phyloP scores from a whole-genome alignment of 2,329 filamentous ascomycete genomes.

The Aspergillus fumigatiaffinis region DNA sequence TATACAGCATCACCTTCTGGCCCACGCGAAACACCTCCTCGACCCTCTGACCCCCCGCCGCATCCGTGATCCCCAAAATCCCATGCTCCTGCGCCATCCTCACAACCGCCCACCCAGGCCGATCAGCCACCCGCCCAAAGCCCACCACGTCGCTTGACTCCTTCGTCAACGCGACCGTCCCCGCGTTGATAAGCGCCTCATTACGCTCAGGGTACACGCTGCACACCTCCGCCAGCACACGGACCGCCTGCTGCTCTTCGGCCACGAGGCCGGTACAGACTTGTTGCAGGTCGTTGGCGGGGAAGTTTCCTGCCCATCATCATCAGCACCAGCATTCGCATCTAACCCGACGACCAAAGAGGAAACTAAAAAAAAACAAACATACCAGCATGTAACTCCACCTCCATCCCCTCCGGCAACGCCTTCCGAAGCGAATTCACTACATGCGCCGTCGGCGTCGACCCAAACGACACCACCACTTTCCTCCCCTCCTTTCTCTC shows the following conservation, averaged over 20 bases:
- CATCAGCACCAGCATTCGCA: neutral
- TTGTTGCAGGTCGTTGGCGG: conserved; percentile 73
- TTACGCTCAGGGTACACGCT: conserved; percentile 58
- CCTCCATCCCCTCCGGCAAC: conserved; percentile 10
- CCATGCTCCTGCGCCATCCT: conserved; percentile 76
- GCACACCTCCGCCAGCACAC: conserved; percentile 65
- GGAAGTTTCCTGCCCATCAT: conserved; percentile 46
- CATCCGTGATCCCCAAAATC: conserved; percentile 55
- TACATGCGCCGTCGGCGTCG: conserved; percentile 26
- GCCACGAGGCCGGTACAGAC: conserved; percentile 61
- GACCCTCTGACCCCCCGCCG: conserved; percentile 34
- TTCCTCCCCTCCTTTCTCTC: neutral
- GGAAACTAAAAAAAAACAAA: conserved; percentile 8
- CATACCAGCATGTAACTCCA: conserved; percentile 23
- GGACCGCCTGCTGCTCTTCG: conserved; percentile 26
- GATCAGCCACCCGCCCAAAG: conserved; percentile 65
- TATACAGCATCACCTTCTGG: conserved; percentile 67
- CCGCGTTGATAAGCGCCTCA: conserved; percentile 68
- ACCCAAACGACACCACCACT: conserved; percentile 20
- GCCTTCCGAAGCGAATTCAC: conserved; percentile 9
- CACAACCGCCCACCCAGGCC: conserved; percentile 61
- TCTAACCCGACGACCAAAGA: too few species aligned
- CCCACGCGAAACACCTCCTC: conserved; percentile 54
- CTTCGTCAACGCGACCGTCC: conserved; percentile 64
- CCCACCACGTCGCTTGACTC: conserved; percentile 67